phyloP scores from a whole-genome alignment of 345 rosid genomes.

The Citrus hindsii region DNA sequence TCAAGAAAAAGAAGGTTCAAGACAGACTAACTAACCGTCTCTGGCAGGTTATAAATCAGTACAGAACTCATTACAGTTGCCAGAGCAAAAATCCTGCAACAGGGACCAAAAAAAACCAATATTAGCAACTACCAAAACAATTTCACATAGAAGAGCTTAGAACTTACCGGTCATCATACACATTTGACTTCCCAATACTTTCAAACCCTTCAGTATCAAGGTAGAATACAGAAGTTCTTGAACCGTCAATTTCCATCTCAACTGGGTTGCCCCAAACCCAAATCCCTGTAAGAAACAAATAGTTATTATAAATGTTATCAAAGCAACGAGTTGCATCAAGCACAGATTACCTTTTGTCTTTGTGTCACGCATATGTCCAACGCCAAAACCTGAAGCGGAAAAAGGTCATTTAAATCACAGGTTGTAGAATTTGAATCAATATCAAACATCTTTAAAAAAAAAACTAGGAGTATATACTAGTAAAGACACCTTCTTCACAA shows the following conservation, averaged over 20 bases:
- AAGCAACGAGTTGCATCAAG: slow-evolving; percentile 8
- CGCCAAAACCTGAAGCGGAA: slow-evolving; percentile 79
- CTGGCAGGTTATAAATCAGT: slow-evolving; percentile 92
- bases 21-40: slow-evolving; percentile 66
- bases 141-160: not conserved
- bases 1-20: not conserved
- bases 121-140: slow-evolving; percentile 2
- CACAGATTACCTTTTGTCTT: slow-evolving; percentile 79
- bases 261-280: slow-evolving; percentile 99
- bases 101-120: not conserved
- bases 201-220: slow-evolving; percentile 99
- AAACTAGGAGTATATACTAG: slow-evolving; percentile 9
- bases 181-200: slow-evolving; percentile 98
- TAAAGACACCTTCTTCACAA: slow-evolving; percentile 78
- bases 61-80: slow-evolving; percentile 99
- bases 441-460: not conserved
- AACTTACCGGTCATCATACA: slow-evolving; percentile 89
- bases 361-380: slow-evolving; percentile 99
- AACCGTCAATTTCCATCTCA: slow-evolving; percentile 73
- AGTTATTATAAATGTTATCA: slow-evolving; percentile 8
- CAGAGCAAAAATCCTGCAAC: slow-evolving; percentile 90
- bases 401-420: slow-evolving; percentile 2
- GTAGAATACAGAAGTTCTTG: slow-evolving; percentile 82
- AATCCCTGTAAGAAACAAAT: slow-evolving; percentile 53
- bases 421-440: slow-evolving; percentile 14